Base-by-base conservation (phyloP, 352 stramenopile species). In the Hyaloperonospora arabidopsidis region DNA sequence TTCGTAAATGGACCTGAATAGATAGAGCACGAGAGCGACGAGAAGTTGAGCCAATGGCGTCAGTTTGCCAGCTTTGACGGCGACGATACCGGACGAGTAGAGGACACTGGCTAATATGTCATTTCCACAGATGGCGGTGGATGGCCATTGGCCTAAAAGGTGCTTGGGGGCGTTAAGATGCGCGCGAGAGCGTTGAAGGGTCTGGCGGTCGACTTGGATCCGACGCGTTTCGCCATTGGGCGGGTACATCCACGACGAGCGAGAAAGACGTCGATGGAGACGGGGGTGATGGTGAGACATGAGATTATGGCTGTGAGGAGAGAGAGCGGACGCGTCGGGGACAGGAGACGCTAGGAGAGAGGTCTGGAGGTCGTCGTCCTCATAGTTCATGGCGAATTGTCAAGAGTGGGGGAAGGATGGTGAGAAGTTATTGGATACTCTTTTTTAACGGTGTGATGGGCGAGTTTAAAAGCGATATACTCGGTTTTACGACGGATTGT, bases 81-180 rank as follows among this genome's bases (percentile, higher is more conserved):
- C 71, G 35, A 87, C 76, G 15, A 87, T 82, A 15, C 74, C 76
- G 13, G 77, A 77, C 18, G 77, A 87, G 56, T 95, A 95, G 17
- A 95, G 72, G 21, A 86, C 87, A 49, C 79, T 95, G 35, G 78
- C 82, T n/a, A 96, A 57, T 52, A 97, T 95, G 47, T 97, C 89
- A 53, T 97, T 97, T 12, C 89, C 89, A 50, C 81, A 95, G 52
- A 97, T 97, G 29, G 83, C 82, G 5, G 89, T 97, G 13, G 88
- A 87, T 25, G 77, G 76, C 72, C 86, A 94, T 66, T 96, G 77
- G 23, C 72, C 63, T 21, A 96, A 65, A 52, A 66, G 54, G 13
- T 67, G 55, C 23, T 65, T 58, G 0, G 65, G 65, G 14, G 36
- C 38, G 10, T 68, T 50, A 3, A 80, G 52, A 5, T 49, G 51